These are phyloP conservation scores for Bipolaris bicolor DNA, from an alignment of 2,329 filamentous ascomycete species.

Conservation along the genomic window DNA sequence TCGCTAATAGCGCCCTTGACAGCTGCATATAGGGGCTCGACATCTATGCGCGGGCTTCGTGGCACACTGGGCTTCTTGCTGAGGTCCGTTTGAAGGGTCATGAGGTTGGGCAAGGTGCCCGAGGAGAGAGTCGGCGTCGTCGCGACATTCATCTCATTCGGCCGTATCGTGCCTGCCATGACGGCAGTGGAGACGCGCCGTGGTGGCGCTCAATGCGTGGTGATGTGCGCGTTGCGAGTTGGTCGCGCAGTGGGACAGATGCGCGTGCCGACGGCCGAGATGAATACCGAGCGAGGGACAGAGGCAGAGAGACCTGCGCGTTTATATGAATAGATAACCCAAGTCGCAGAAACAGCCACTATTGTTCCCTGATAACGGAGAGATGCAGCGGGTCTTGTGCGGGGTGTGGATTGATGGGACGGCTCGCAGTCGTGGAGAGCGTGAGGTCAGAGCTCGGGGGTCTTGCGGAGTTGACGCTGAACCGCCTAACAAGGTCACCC, in stretches of 20 bases:
- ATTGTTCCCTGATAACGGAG: conserved; percentile 18
- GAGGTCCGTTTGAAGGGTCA: conserved; percentile 49
- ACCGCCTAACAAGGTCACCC: conserved; percentile 1
- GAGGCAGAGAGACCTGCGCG: conserved; percentile 12
- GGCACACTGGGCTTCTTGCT: conserved; percentile 56
- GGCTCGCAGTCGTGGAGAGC: conserved; percentile 16
- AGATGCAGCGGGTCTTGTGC: conserved; percentile 21
- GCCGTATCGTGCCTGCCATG: conserved; percentile 49
- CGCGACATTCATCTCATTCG: conserved; percentile 46
- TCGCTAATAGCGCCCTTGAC: conserved; percentile 66
- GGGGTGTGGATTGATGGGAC: conserved; percentile 33
- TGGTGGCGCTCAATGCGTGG: conserved; percentile 20
- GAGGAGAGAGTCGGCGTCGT: conserved; percentile 44
- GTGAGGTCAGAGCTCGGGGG: conserved; percentile 37
- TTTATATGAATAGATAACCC: not conserved
- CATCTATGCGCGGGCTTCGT: conserved; percentile 64
- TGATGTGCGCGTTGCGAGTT: conserved; percentile 14
- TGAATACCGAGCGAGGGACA: conserved; percentile 5
- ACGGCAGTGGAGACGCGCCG: conserved; percentile 18
- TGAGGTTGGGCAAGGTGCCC: conserved; percentile 42
- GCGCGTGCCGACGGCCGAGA: conserved; percentile 18
- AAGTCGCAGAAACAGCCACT: conserved; percentile 23
- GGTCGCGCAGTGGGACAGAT: conserved; percentile 12
- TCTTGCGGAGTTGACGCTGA: conserved; percentile 27
- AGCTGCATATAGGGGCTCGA: conserved; percentile 67